A percentile compares a stretch with the other conserved stretches of the same genome.
Evolutionary conservation across 2,329 filamentous ascomycete genomes (phyloP).

Genomic region (Neofusicoccum laricinum): DNA sequence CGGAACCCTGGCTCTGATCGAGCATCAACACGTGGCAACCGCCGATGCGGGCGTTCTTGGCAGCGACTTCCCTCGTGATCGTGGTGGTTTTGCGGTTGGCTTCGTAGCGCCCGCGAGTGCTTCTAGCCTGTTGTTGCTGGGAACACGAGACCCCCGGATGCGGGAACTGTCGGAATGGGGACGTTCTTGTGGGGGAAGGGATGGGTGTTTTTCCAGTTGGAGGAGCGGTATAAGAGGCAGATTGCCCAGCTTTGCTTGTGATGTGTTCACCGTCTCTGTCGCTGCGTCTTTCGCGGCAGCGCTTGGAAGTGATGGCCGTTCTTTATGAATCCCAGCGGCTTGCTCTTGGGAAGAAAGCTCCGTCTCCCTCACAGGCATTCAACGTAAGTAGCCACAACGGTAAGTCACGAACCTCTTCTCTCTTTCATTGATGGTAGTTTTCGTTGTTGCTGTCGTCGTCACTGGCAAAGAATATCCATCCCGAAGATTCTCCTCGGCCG

Average conservation of each 20-base stretch:
- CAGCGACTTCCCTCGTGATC: not conserved
- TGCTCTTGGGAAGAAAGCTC: not conserved
- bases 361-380: not conserved
- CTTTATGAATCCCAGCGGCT: not conserved
- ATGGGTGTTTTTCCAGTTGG: not conserved
- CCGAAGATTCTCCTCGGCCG: slow-evolving; percentile 3
- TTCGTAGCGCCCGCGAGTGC: not conserved
- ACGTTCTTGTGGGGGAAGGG: not conserved
- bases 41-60: not conserved
- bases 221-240: not conserved
- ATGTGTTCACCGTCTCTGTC: not conserved
- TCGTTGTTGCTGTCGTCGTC: not conserved
- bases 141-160: not conserved
- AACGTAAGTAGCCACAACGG: not conserved
- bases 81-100: not conserved
- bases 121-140: slow-evolving; percentile 3
- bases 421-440: not conserved
- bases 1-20: not conserved
- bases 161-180: not conserved
- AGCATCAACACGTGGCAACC: slow-evolving; percentile 1
- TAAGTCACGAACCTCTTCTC: not conserved
- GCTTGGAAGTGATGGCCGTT: not conserved
- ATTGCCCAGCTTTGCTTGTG: not conserved
- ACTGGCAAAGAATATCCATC: not conserved
- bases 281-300: not conserved